These are phyloP conservation scores for Sanghuangporus baumii DNA, from an alignment of 1,284 basidiomycete genomes.

Conservation along the genomic window DNA sequence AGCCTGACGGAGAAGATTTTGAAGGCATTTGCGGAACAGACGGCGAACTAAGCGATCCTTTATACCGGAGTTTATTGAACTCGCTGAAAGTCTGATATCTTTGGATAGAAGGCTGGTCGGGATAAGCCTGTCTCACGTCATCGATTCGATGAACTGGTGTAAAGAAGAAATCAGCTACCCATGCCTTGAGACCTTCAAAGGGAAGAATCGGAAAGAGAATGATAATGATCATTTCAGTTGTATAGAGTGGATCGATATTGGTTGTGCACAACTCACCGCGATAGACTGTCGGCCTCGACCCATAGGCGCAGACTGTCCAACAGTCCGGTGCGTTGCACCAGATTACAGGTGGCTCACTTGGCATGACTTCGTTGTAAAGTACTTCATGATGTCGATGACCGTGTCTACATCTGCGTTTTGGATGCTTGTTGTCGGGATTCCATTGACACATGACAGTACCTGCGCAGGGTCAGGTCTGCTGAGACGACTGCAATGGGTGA, in stretches of 20 bases:
- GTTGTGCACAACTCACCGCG: neutral
- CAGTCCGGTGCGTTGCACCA: constrained; percentile 12
- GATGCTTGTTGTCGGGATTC: constrained; percentile 10
- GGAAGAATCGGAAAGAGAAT: neutral
- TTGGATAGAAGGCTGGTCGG: neutral
- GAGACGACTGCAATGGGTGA: neutral
- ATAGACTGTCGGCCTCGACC: constrained; percentile 1
- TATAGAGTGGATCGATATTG: neutral
- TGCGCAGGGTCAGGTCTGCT: neutral
- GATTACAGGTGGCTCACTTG: neutral
- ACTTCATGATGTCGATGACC: constrained; percentile 2
- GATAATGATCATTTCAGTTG: neutral
- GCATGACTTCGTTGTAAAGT: neutral
- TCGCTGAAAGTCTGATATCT: neutral
- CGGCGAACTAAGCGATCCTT: neutral
- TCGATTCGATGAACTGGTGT: neutral
- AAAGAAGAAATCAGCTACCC: neutral
- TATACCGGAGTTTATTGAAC: neutral
- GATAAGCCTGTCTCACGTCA: neutral
- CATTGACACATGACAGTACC: constrained; percentile 6
- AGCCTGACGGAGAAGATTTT: neutral
- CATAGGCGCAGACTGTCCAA: constrained; percentile 11
- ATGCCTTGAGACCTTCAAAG: neutral
- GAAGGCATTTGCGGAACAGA: neutral
- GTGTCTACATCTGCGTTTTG: neutral